Percentiles rank a stretch among this genome's conserved stretches.
Evolutionary conservation across 768 basidiomycete genomes (phyloP).

Genomic region (Mycena indigotica): DNA sequence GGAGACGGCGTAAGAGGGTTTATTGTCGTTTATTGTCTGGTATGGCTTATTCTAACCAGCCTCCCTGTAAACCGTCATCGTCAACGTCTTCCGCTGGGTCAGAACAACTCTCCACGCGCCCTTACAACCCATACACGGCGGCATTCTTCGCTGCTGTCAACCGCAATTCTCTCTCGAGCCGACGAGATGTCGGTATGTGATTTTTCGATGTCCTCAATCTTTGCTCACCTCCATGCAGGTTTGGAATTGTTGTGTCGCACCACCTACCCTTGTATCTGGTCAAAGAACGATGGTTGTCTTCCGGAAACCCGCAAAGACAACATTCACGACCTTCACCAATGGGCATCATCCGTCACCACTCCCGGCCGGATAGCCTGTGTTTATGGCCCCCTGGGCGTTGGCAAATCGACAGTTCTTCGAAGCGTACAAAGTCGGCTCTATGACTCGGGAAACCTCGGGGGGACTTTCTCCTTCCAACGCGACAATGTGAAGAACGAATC

Average conservation of each 20-base stretch:
- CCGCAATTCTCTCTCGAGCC: background rate
- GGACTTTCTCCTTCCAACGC: conserved; percentile 6
- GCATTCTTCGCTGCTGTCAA: background rate
- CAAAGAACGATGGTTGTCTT: background rate
- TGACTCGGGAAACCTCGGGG: conserved; percentile 5
- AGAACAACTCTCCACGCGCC: background rate
- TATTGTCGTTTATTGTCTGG: too few species aligned
- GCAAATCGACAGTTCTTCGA: conserved; percentile 17
- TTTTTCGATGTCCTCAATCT: background rate
- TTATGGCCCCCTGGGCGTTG: conserved; percentile 13
- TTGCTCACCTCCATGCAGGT: background rate
- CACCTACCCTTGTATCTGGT: background rate
- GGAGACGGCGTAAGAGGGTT: background rate
- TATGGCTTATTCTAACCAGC: background rate
- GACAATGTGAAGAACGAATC: background rate
- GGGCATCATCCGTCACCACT: conserved; percentile 5
- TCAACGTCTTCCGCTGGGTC: background rate
- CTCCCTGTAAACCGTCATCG: background rate
- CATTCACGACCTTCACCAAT: conserved; percentile 1
- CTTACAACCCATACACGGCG: background rate
- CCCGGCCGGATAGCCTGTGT: conserved; percentile 9
- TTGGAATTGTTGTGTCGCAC: background rate
- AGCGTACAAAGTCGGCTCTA: conserved; percentile 3
- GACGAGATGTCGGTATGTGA: background rate
- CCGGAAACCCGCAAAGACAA: conserved; percentile 11